These are phyloP conservation scores for Aspergillus brunneoviolaceus DNA, from an alignment of 2,329 filamentous ascomycete genomes.

Conservation along the genomic window DNA sequence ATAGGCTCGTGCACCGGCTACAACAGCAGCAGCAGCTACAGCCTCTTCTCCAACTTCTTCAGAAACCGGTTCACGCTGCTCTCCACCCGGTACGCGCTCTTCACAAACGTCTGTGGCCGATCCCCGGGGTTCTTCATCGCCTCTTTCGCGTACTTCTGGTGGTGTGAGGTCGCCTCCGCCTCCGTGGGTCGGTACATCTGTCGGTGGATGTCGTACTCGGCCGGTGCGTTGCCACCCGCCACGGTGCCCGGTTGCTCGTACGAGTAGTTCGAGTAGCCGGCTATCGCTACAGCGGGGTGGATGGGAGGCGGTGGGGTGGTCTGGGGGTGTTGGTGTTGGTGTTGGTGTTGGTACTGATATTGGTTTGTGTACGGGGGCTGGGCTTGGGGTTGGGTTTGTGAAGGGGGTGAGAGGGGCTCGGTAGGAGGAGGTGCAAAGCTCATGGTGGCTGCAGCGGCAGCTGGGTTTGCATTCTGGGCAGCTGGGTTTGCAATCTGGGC, in stretches of 20 bases:
- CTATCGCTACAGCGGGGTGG: conserved; percentile 19
- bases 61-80: conserved; percentile 46
- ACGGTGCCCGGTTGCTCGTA: conserved; percentile 37
- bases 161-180: conserved; percentile 38
- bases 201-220: conserved; percentile 46
- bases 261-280: conserved; percentile 44
- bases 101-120: conserved; percentile 39
- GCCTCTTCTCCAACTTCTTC: conserved; percentile 47
- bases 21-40: conserved; percentile 18
- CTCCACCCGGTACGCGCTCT: conserved; percentile 41
- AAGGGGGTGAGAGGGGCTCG: background rate
- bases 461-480: conserved; percentile 9
- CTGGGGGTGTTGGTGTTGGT: conserved; percentile 18
- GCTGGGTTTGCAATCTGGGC: conserved; percentile 9
- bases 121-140: conserved; percentile 34
- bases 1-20: background rate
- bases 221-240: conserved; percentile 15
- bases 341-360: conserved; percentile 19
- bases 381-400: conserved; percentile 16
- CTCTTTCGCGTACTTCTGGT: conserved; percentile 36
- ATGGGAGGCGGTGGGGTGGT: conserved; percentile 8
- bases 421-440: conserved; percentile 29
- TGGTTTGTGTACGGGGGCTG: conserved; percentile 28
- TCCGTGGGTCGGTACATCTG: conserved; percentile 50
- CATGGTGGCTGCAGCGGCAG: background rate